Percentiles rank a stretch among this genome's conserved stretches.
These are phyloP conservation scores for Leishmania major DNA, from an alignment of 208 protist genomes.

Conservation along the genomic window DNA sequence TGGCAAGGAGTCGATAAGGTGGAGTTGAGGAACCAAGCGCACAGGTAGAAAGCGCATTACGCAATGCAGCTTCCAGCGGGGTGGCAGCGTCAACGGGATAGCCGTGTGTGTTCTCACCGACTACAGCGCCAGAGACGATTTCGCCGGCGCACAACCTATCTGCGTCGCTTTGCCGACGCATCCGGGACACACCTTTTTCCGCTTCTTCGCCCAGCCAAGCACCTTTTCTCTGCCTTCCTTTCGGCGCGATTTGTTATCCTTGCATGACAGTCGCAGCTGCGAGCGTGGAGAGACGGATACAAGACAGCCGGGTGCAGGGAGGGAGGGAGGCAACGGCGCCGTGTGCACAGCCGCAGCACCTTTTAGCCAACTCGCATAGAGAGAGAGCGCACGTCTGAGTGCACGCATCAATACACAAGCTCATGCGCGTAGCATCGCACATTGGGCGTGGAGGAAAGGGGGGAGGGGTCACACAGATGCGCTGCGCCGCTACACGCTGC, in stretches of 20 bases:
- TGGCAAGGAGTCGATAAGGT: neutral
- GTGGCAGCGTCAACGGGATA: neutral
- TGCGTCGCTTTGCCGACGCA: neutral
- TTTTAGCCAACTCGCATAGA: neutral
- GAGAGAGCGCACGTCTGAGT: neutral
- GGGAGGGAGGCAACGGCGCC: neutral
- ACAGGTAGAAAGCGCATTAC: neutral
- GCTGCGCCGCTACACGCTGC: neutral
- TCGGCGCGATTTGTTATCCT: neutral
- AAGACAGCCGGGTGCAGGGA: neutral
- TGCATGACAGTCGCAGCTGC: neutral
- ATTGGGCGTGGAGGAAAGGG: neutral
- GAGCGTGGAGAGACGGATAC: neutral
- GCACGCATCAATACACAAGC: neutral
- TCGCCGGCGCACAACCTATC: neutral
- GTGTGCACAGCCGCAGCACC: neutral
- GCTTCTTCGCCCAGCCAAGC: neutral
- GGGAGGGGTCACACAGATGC: neutral
- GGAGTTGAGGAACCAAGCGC: neutral
- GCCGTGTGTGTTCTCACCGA: neutral
- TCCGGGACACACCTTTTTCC: neutral
- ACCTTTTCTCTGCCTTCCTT: neutral
- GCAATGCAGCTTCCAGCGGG: neutral
- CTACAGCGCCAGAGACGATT: neutral
- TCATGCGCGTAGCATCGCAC: neutral